These are phyloP conservation scores for Clavispora phyllophila DNA, from an alignment of 805 yeast genomes.

Conservation along the genomic window DNA sequence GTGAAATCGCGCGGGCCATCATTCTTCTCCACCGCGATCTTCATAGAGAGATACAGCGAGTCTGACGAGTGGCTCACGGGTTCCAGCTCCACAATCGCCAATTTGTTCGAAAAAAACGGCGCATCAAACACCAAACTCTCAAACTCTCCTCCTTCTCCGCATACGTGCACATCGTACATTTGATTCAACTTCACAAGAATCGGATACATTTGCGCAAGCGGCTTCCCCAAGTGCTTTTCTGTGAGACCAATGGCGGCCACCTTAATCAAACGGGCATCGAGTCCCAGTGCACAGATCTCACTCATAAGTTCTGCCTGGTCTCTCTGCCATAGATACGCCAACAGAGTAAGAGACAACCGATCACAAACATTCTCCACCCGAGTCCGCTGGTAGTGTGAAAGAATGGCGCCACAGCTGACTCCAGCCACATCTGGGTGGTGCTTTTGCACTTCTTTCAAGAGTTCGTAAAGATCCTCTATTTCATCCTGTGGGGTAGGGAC, in stretches of 20 bases:
- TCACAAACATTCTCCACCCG: constrained; percentile 89
- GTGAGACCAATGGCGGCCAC: constrained; percentile 89
- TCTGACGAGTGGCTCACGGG: constrained; percentile 55
- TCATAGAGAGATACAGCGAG: constrained; percentile 59
- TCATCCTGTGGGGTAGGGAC: constrained; percentile 68
- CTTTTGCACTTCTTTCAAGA: constrained; percentile 45
- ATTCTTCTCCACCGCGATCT: constrained; percentile 45
- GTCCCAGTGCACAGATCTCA: constrained; percentile 65
- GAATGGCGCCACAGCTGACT: constrained; percentile 93
- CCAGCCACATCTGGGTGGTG: constrained; percentile 72
- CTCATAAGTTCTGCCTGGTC: constrained; percentile 73
- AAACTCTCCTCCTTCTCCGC: constrained; percentile 99
- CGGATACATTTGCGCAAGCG: constrained; percentile 58
- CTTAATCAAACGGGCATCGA: constrained; percentile 83
- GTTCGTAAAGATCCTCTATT: constrained; percentile 69
- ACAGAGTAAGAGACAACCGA: constrained; percentile 59
- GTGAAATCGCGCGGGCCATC: constrained; percentile 37
- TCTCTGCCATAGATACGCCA: constrained; percentile 88
- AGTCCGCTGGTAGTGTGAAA: constrained; percentile 91
- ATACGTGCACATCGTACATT: constrained; percentile 78
- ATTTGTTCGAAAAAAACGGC: constrained; percentile 61
- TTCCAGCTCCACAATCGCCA: constrained; percentile 37
- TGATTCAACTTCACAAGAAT: constrained; percentile 51
- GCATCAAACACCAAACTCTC: constrained; percentile 91
- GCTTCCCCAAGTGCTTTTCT: constrained; percentile 60